These are phyloP conservation scores for Cenchrus fungigraminus DNA, from an alignment of 176 grass and related monocot species.

Conservation along the genomic window DNA sequence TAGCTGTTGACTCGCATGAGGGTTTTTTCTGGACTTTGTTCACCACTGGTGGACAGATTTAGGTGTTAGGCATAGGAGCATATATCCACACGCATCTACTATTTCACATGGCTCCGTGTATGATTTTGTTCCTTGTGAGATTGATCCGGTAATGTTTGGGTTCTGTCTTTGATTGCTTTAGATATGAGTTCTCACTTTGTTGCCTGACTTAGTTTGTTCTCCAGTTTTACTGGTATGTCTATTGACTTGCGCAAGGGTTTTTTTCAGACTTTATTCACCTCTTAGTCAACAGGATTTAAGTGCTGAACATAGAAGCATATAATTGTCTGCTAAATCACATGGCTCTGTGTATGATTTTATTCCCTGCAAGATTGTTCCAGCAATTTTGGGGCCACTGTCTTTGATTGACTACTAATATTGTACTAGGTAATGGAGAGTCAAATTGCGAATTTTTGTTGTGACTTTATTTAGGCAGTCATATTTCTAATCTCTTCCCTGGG, in stretches of 20 bases:
- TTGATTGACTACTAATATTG: constrained; percentile 3
- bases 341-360: neutral
- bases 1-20: too few relatives aligned
- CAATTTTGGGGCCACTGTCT: neutral
- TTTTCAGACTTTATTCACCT: neutral
- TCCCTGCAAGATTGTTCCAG: neutral
- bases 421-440: neutral
- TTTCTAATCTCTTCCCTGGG: neutral
- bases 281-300: neutral
- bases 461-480: neutral
- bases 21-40: too few relatives aligned
- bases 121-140: too few relatives aligned
- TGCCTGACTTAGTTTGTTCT: too few relatives aligned
- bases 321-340: neutral
- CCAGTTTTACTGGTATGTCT: neutral
- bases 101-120: too few relatives aligned
- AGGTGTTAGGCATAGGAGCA: too few relatives aligned
- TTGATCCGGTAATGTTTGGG: too few relatives aligned
- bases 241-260: neutral
- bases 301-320: neutral
- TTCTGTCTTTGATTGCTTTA: too few relatives aligned
- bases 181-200: too few relatives aligned
- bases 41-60: too few relatives aligned
- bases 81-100: too few relatives aligned
- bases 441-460: neutral